Base-by-base conservation (phyloP, 495 filamentous ascomycete species). In the Beverwykella pulmonaria region DNA sequence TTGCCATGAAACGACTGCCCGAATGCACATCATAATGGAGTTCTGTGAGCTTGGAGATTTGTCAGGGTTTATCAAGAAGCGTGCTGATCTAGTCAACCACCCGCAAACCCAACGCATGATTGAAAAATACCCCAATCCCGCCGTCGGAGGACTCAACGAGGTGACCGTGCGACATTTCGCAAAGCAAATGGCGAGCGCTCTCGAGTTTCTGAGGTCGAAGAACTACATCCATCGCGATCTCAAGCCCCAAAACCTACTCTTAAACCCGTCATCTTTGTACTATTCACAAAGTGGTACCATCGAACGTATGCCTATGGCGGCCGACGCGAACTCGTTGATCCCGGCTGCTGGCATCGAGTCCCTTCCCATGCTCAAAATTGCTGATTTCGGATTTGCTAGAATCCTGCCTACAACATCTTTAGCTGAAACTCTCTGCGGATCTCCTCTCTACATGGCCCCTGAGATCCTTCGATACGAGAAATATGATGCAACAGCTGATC, bases 371-470 rank as follows among this genome's bases (percentile, higher is more conserved):
- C 82, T 98, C 57, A 98, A 98, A 79, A 87, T 98, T 71, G 94
- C 94, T 12, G 94, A 98, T 79, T 98, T 98, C 69, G 94, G 94
- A 1, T 98, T 98, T 73, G 94, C 94, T 56, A 87, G 94, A 53
- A 91, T 93, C 48, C 79, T 98, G 50, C 93, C 93, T 7, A 83
- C 89, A 10, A 93, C 93, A 0, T 91, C 93, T 1, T 81, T 98
- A 47, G 94, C 94, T 8, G 94, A 98, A 74, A 98, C 94, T 2
- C 82, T 98, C 6, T 98, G 94, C 75, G 94, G 94, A 32, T 98
- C 94, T n/a, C 94, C 94, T 15, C 82, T 98, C 25, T 98, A 98
- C 77, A 98, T 98, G 94, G 94, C 94, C 0, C 94, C 94, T 1
- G 94, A 98, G 77, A 98, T 98, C 63, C 84, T 98, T 46, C 87